Evolutionary conservation across 2,329 filamentous ascomycete species (phyloP), one percentile per base, ranked within the genome.

Genomic region (Talaromyces atroroseus): DNA sequence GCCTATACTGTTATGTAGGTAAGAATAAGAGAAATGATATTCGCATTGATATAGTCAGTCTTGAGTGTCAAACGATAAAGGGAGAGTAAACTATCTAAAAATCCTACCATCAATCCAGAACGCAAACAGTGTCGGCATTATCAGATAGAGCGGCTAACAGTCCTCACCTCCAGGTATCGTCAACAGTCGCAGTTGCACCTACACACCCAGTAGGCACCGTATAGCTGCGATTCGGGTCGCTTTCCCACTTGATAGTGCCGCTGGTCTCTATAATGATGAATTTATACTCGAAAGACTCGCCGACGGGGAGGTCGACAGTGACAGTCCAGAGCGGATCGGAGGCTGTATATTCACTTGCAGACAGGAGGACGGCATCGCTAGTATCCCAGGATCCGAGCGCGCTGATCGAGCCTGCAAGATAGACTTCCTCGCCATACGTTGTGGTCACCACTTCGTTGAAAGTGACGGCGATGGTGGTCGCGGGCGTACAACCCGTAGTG

Each of bases 351-450:
- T 75, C 64, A n/a, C 71, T 74, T 2, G 86, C 82, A 42, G 77
- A 80, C 18, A 91, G 74, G 0, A 80, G 64, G 2, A 87, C 64
- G 0, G 81, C 86, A 24, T 71, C 74, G 45, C 59, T 65, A 0
- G 80, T 74, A 58, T 83, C 74, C 87, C 87, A 90, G 62, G 66
- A 76, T 7, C 87, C 87, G 6, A 91, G 79, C 26, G 79, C 73
- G 1, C 76, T 65, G 47, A 80, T 77, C 52, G 79, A 82, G 18
- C 88, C 88, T 0, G 80, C 76, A 12, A 91, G 68, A 68, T 84
- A 87, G 65, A 91, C 78, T 14, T 78, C 84, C 68, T 90, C 78
- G 2, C 87, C 87, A 50, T 69, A 83, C 1, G 65, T 65, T 0
- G 87, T 90, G 1, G 73, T 77, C 20, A 79, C 83, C 0, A 76